These are phyloP conservation scores for Ogataea ramenticola DNA, from an alignment of 805 yeast species.

Conservation along the genomic window DNA sequence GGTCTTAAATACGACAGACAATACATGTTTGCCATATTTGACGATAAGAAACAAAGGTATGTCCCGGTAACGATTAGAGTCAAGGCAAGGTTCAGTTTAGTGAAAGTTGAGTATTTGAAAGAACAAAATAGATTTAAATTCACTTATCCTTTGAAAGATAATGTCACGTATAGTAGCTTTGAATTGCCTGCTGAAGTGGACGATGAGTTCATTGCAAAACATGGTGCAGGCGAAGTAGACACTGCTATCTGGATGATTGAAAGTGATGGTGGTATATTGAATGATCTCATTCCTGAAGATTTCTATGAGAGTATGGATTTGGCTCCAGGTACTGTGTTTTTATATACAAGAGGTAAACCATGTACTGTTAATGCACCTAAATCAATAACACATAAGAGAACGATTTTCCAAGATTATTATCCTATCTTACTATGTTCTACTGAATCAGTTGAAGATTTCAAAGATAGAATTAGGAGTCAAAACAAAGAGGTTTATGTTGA, in stretches of 20 bases:
- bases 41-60: slow-evolving; percentile 8
- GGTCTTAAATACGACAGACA: slow-evolving; percentile 24
- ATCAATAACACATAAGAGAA: slow-evolving; percentile 10
- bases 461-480: slow-evolving; percentile 5
- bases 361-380: slow-evolving; percentile 17
- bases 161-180: slow-evolving; percentile 1
- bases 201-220: slow-evolving; percentile 9
- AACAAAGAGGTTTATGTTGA: slow-evolving; percentile 7
- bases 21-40: slow-evolving; percentile 14
- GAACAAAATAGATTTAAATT: slow-evolving; percentile 11
- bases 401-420: slow-evolving; percentile 25
- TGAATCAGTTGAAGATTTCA: slow-evolving; percentile 13
- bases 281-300: slow-evolving; percentile 11
- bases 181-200: slow-evolving; percentile 14
- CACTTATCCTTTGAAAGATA: slow-evolving; percentile 8
- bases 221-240: slow-evolving; percentile 8
- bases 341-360: slow-evolving; percentile 21
- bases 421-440: slow-evolving; percentile 20
- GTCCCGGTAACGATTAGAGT: slow-evolving; percentile 11
- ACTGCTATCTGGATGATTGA: slow-evolving; percentile 15
- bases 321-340: slow-evolving; percentile 12
- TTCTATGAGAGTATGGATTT: slow-evolving; percentile 13
- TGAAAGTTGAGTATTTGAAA: slow-evolving; percentile 8
- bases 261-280: slow-evolving; percentile 15
- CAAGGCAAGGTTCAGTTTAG: slow-evolving; percentile 7